These are phyloP conservation scores for Boletales sp. DNA, from an alignment of 768 basidiomycete species.

Conservation along the genomic window DNA sequence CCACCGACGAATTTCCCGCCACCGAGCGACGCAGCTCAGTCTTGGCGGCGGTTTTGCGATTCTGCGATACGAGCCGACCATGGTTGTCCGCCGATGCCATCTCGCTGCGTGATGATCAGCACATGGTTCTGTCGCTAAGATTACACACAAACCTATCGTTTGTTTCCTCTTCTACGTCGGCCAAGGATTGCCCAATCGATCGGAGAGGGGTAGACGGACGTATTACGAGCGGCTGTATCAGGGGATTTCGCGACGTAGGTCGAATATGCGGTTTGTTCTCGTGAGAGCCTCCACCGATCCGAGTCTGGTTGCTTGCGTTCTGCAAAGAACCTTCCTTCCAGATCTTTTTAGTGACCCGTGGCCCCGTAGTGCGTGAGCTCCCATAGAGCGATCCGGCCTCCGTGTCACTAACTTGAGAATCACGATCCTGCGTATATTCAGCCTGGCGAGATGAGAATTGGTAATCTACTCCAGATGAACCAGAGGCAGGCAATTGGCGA, in stretches of 20 bases:
- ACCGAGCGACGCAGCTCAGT: not conserved
- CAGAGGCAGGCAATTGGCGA: not conserved
- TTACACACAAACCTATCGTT: conserved; percentile 10
- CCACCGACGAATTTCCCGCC: not conserved
- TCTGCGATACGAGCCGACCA: not conserved
- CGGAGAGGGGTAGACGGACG: not conserved
- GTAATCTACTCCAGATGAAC: not conserved
- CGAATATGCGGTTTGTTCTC: conserved; percentile 10
- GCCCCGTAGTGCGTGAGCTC: too few species aligned
- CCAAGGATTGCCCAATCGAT: not conserved
- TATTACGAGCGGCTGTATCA: not conserved
- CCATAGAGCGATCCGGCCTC: not conserved
- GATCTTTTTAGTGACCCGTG: not conserved
- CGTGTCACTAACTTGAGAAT: not conserved
- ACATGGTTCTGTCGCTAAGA: not conserved
- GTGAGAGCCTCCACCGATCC: conserved; percentile 4
- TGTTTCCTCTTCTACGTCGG: not conserved
- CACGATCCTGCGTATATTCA: not conserved
- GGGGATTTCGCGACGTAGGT: not conserved
- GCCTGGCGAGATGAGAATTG: not conserved
- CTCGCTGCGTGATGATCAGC: conserved; percentile 9
- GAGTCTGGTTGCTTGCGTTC: not conserved
- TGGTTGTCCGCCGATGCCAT: not conserved
- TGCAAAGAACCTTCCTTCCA: not conserved
- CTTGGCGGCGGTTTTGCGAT: not conserved